Evolutionary conservation across 2,329 filamentous ascomycete species (phyloP), one percentile per base, ranked within the genome.

Genomic region (Lachnellula cervina): DNA sequence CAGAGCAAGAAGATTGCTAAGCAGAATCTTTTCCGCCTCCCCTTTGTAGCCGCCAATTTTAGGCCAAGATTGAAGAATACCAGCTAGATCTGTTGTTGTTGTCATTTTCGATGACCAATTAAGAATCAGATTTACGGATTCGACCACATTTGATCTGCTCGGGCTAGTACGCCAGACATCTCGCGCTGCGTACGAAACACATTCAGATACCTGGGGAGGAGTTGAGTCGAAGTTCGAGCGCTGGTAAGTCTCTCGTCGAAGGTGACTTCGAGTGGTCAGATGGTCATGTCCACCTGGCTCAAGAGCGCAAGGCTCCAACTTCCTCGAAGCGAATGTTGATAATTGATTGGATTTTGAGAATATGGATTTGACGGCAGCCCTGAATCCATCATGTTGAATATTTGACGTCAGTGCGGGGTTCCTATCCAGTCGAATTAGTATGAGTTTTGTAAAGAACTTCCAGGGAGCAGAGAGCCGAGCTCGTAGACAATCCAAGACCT

Each of bases 1-100:
- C 0, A 70, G 55, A 5, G 66, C 59, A 9, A 80, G 65, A 1
- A 68, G 64, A 54, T 79, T 74, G 7, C 65, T 72, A 0, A 80
- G 56, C 1, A 74, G 66, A 5, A 66, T 38, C 49, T 64, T 69
- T 2, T 64, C 62, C 47, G 64, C 70, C 2, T 19, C 6, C 2
- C 63, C 56, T 7, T 61, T 59, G 57, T 73, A 75, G 0, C 77
- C 75, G 2, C 71, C 70, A 52, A 80, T 70, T 16, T 60, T 48
- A 0, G 68, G 55, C 63, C 69, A 73, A 17, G 7, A 45, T 17
- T 73, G 63, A 0, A 78, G 38, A 3, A 69, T 58, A 0, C 55
- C 52, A 0, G 55, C 55, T 5, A 74, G 35, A 43, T 69, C 59
- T 2, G 8, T n/a, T 0, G 64, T 65, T 1, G 65, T 68, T 5